Conservation (phyloP, 1,284 basidiomycete genomes). For the Microbotryum violaceum region DNA sequence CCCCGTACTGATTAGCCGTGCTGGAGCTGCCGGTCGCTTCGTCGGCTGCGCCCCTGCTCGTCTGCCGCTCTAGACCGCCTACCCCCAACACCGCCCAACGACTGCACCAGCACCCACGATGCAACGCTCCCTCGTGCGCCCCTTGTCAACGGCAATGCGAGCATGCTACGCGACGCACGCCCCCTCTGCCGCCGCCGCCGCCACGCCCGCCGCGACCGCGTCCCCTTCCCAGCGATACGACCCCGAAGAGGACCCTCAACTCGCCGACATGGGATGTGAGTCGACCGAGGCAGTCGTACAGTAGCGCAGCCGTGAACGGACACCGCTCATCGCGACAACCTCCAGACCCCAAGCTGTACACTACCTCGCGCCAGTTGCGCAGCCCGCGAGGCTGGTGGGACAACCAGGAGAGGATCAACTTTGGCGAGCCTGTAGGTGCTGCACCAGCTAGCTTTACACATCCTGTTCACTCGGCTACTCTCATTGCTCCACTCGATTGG, state of each 20-base stretch:
- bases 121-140: neutral
- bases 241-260: conserved; percentile 30
- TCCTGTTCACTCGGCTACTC: no score
- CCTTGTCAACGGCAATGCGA: neutral
- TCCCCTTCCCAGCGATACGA: conserved; percentile 20
- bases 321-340: neutral
- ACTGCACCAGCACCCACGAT: neutral
- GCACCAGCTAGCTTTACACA: neutral
- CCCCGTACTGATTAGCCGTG: neutral
- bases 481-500: no score
- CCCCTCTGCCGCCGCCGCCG: conserved; percentile 13
- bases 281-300: neutral
- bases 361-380: conserved; percentile 28
- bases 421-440: conserved; percentile 31
- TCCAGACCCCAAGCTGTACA: conserved; percentile 27
- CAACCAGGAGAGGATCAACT: conserved; percentile 35
- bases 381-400: conserved; percentile 31
- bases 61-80: no score
- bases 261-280: conserved; percentile 26
- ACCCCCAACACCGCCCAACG: neutral
- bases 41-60: no score
- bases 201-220: conserved; percentile 14
- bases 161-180: neutral
- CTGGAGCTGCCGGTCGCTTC: neutral
- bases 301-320: no score